These are phyloP conservation scores for Aspergillus terreus DNA, from an alignment of 2,329 filamentous ascomycete genomes.

Conservation along the genomic window DNA sequence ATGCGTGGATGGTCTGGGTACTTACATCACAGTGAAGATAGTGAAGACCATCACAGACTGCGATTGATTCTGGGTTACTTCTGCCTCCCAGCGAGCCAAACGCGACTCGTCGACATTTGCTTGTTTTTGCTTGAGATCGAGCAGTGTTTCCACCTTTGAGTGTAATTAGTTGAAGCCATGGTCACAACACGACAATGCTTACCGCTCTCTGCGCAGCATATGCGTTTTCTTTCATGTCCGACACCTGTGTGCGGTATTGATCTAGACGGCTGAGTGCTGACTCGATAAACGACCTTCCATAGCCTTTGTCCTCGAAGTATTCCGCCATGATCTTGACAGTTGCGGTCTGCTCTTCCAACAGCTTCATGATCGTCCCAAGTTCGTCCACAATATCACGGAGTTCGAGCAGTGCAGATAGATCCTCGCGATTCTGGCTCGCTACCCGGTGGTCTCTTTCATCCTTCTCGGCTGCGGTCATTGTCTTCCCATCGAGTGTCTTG, in stretches of 20 bases:
- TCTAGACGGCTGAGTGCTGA: slow-evolving; percentile 52
- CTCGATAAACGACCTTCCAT: slow-evolving; percentile 50
- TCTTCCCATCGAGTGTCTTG: slow-evolving; percentile 24
- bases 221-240: slow-evolving; percentile 58
- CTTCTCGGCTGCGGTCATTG: slow-evolving; percentile 29
- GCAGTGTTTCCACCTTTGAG: slow-evolving; percentile 58
- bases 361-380: slow-evolving; percentile 52
- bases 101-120: slow-evolving; percentile 64
- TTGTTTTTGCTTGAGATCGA: slow-evolving; percentile 65
- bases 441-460: slow-evolving; percentile 46
- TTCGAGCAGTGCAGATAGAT: slow-evolving; percentile 60
- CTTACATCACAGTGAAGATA: slow-evolving; percentile 61
- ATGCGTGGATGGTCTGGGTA: background rate
- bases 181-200: slow-evolving; percentile 14
- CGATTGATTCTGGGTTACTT: slow-evolving; percentile 60
- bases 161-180: background rate
- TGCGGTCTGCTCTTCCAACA: slow-evolving; percentile 56
- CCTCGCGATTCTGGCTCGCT: slow-evolving; percentile 59
- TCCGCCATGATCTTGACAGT: slow-evolving; percentile 43
- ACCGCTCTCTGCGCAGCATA: slow-evolving; percentile 56
- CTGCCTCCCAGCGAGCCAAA: slow-evolving; percentile 59
- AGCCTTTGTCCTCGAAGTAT: slow-evolving; percentile 31
- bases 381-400: slow-evolving; percentile 64
- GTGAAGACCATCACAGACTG: slow-evolving; percentile 56
- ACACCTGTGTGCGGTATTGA: slow-evolving; percentile 53